Conservation (phyloP, 192 early-diverging fungal species). For the Backusella tuberculispora region DNA sequence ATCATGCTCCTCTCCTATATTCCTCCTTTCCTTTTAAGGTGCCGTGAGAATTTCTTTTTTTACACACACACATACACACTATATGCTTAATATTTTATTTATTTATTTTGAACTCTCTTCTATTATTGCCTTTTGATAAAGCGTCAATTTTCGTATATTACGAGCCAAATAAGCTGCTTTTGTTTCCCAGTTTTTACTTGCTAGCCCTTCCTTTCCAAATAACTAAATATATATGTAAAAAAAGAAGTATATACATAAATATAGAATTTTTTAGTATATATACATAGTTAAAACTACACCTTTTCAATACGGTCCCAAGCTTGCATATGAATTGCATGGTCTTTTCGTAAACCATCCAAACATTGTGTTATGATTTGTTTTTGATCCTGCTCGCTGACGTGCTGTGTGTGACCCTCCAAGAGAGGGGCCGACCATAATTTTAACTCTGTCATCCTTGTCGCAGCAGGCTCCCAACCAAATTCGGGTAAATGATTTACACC, state of each 20-base stretch:
- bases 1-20: background rate
- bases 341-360: background rate
- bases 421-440: background rate
- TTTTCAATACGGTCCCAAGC: background rate
- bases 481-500: conserved; percentile 67
- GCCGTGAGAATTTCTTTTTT: background rate
- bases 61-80: background rate
- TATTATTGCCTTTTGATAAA: background rate
- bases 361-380: conserved; percentile 1
- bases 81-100: background rate
- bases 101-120: background rate
- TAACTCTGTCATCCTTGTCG: background rate
- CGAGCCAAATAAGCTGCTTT: conserved; percentile 7
- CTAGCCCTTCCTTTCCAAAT: conserved; percentile 3
- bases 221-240: background rate
- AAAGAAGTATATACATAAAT: background rate
- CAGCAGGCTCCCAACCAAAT: conserved; percentile 66
- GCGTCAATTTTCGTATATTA: background rate
- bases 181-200: conserved; percentile 7
- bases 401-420: background rate
- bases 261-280: background rate
- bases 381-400: conserved; percentile 11
- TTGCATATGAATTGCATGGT: conserved; percentile 10
- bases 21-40: conserved; percentile 5
- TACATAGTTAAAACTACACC: background rate